A percentile compares a stretch with the other conserved stretches of the same genome.
phyloP scores from a whole-genome alignment of 2,329 filamentous ascomycete species.

The Pseudocercospora fuligena region DNA sequence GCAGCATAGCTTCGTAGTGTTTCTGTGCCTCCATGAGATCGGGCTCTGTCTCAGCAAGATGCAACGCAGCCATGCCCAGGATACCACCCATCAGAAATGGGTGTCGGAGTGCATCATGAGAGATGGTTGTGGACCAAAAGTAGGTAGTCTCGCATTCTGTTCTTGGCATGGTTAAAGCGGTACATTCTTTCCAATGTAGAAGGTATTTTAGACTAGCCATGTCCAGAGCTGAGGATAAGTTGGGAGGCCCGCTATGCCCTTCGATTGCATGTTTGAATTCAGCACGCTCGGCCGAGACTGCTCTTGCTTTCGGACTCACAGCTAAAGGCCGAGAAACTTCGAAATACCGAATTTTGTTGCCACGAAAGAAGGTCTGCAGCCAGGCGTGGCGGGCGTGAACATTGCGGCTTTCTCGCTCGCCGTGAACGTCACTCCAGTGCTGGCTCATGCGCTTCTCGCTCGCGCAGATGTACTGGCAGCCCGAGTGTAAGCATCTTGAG shows the following conservation, averaged over 20 bases:
- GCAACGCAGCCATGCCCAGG: constrained; percentile 18
- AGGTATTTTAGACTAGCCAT: constrained; percentile 23
- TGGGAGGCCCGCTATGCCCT: neutral
- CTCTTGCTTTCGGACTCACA: constrained; percentile 12
- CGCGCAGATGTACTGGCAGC: constrained; percentile 26
- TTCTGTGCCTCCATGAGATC: constrained; percentile 8
- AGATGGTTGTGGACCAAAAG: constrained; percentile 17
- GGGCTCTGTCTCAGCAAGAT: constrained; percentile 8
- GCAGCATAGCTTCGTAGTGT: constrained; percentile 17
- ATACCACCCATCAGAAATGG: constrained; percentile 25
- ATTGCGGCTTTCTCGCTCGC: constrained; percentile 26
- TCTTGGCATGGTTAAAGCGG: constrained; percentile 10
- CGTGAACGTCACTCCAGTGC: constrained; percentile 26
- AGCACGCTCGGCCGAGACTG: neutral
- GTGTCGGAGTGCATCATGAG: constrained; percentile 20
- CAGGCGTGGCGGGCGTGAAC: constrained; percentile 22
- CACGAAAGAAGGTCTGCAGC: constrained; percentile 31
- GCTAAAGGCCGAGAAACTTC: constrained; percentile 22
- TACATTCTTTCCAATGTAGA: constrained; percentile 16
- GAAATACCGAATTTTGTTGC: constrained; percentile 30
- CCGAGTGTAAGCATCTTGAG: constrained; percentile 12
- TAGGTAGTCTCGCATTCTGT: constrained; percentile 14
- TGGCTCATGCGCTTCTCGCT: constrained; percentile 28
- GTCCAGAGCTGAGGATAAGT: constrained; percentile 6
- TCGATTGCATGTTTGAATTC: neutral